phyloP scores from a whole-genome alignment of 2,329 filamentous ascomycete genomes.

The Aureobasidium uvarum region DNA sequence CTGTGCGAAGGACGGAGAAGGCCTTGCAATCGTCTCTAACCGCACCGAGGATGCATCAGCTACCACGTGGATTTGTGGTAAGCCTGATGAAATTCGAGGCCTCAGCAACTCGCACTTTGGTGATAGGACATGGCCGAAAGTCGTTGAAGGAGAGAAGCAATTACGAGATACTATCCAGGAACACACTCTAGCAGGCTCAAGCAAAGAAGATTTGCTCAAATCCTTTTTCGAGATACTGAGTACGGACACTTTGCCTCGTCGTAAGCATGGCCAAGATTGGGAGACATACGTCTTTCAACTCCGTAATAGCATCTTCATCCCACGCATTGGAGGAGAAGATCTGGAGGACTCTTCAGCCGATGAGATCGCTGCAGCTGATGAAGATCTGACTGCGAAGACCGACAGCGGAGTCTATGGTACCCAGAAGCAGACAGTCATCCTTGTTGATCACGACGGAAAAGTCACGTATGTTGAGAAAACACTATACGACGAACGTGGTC shows the following conservation, averaged over 20 bases:
- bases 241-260: constrained; percentile 55
- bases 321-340: constrained; percentile 52
- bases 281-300: constrained; percentile 58
- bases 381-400: constrained; percentile 34
- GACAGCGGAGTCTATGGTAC: constrained; percentile 59
- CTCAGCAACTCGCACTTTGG: constrained; percentile 62
- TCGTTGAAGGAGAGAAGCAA: constrained; percentile 55
- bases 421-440: constrained; percentile 61
- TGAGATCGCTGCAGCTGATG: constrained; percentile 42
- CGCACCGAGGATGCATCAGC: constrained; percentile 54
- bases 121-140: constrained; percentile 62
- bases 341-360: constrained; percentile 43
- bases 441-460: constrained; percentile 56
- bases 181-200: constrained; percentile 44
- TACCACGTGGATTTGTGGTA: constrained; percentile 52
- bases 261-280: constrained; percentile 50
- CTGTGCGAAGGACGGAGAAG: constrained; percentile 31
- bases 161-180: constrained; percentile 46
- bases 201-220: constrained; percentile 52
- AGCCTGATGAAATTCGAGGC: constrained; percentile 54
- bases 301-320: constrained; percentile 61
- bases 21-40: constrained; percentile 61
- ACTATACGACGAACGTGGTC: constrained; percentile 55
- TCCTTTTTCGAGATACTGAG: constrained; percentile 54
- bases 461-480: constrained; percentile 63